These are phyloP conservation scores for Diplogelasinospora grovesii DNA, from an alignment of 495 filamentous ascomycete genomes.

Conservation along the genomic window DNA sequence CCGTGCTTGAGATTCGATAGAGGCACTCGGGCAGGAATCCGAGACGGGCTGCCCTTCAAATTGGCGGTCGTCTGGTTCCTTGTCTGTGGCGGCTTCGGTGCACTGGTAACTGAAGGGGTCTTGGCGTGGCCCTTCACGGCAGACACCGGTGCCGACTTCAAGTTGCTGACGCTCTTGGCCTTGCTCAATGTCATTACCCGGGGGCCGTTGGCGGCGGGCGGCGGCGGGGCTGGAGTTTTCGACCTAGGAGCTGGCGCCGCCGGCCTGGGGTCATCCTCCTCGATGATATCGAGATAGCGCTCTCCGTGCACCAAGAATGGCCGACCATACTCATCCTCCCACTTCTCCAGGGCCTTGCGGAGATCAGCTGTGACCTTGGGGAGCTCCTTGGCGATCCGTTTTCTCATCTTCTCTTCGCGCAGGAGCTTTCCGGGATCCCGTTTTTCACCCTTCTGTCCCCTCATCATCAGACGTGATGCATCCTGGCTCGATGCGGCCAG, in stretches of 20 bases:
- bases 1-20: slow-evolving; percentile 74
- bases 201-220: slow-evolving; percentile 36
- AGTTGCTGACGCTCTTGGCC: slow-evolving; percentile 33
- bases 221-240: slow-evolving; percentile 66
- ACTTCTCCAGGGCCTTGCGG: slow-evolving; percentile 72
- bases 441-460: slow-evolving; percentile 81
- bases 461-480: slow-evolving; percentile 82
- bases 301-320: slow-evolving; percentile 91
- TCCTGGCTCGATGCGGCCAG: slow-evolving; percentile 85
- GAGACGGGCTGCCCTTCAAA: slow-evolving; percentile 56
- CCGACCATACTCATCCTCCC: slow-evolving; percentile 90
- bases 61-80: slow-evolving; percentile 16
- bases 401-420: slow-evolving; percentile 96
- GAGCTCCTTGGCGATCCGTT: slow-evolving; percentile 89
- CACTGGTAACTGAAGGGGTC: slow-evolving; percentile 50
- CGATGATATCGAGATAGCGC: slow-evolving; percentile 74
- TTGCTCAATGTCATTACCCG: slow-evolving; percentile 36
- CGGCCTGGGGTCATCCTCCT: slow-evolving; percentile 54
- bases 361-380: slow-evolving; percentile 84
- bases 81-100: slow-evolving; percentile 23
- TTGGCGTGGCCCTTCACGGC: slow-evolving; percentile 55
- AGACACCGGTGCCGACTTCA: slow-evolving; percentile 38
- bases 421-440: slow-evolving; percentile 93
- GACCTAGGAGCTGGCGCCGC: slow-evolving; percentile 59
- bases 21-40: slow-evolving; percentile 75